Evolutionary conservation across 441 rosid genomes (phyloP), one percentile per base, ranked within the genome.

Genomic region (Croton setiger): DNA sequence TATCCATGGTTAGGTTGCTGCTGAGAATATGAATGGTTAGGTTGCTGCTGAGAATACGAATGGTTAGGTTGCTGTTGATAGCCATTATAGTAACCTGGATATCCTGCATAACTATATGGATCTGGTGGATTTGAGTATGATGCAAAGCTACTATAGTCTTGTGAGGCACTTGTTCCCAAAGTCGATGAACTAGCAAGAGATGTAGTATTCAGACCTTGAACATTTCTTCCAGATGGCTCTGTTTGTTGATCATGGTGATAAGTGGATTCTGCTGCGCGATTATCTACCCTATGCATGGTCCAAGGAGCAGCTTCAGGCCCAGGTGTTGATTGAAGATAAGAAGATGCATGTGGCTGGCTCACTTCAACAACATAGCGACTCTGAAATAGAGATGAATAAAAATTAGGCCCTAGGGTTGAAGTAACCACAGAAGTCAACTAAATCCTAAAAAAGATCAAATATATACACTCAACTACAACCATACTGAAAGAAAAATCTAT

Each of bases 71-170:
- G 81, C 73, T 27, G 31, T 80, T 91, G 99, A 80, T 93, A 89
- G 69, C 82, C 84, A 76, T 76, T 84, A 81, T 91, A 86, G 88
- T 90, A 96, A 82, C 86, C 80, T 65, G 85, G 82, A 76, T 96
- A 93, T 76, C 87, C 91, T 33, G 90, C 87, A 82, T 89, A 85
- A 76, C 82, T 82, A 70, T 93, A 87, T 33, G 92, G 87, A 64
- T 87, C 89, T 67, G 86, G 66, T 71, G 96, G 64, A 78, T 75
- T 81, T 55, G 93, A 74, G 71, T 89, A 89, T 52, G 90, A 68
- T 14, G 79, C 66, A 75, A 86, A 88, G 78, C 86, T 87, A 83
- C 79, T 80, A 72, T 89, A 85, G 61, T 87, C 94, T 71, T 88
- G 94, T 4, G 88, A 43, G 51, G 79, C 83, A 76, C 64, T 82